These are phyloP conservation scores for Xerocomellus chrysenteron DNA, from an alignment of 768 basidiomycete genomes.

Conservation along the genomic window DNA sequence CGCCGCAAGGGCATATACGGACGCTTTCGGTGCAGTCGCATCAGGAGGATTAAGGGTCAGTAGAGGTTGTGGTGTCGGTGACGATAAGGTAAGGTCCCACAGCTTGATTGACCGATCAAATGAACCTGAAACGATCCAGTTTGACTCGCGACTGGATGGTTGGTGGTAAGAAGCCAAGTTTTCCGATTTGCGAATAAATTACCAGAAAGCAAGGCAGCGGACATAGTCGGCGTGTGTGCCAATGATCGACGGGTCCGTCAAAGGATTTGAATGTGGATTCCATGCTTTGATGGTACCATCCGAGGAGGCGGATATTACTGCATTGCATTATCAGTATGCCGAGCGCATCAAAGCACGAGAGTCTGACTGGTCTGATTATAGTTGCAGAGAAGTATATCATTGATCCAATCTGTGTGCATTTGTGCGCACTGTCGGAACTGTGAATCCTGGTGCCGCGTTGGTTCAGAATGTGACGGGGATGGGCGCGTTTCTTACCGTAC, in stretches of 20 bases:
- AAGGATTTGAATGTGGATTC: conserved; percentile 71
- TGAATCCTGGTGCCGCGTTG: conserved; percentile 40
- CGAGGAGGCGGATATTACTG: conserved; percentile 91
- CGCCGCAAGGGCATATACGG: conserved; percentile 74
- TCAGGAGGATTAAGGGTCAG: conserved; percentile 70
- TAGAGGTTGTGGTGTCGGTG: conserved; percentile 48
- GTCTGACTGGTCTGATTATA: conserved; percentile 79
- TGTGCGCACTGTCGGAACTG: conserved; percentile 88
- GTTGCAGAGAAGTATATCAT: conserved; percentile 90
- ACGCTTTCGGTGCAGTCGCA: conserved; percentile 61
- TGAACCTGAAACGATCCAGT: conserved; percentile 91
- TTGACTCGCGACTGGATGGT: conserved; percentile 61
- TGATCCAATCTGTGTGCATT: conserved; percentile 93
- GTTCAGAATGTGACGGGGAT: background rate
- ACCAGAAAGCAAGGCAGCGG: conserved; percentile 76
- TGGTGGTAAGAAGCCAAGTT: conserved; percentile 13
- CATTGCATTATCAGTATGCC: conserved; percentile 4
- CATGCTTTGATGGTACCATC: conserved; percentile 94
- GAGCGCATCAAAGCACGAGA: background rate
- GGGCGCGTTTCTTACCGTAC: conserved; percentile 42
- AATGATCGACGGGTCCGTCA: conserved; percentile 62
- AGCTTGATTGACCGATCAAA: conserved; percentile 93
- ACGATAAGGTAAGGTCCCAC: conserved; percentile 74
- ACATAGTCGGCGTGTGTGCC: conserved; percentile 87
- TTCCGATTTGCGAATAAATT: conserved; percentile 9